Conservation (phyloP, 371 early-diverging fungal species). For the Circinella minor region DNA sequence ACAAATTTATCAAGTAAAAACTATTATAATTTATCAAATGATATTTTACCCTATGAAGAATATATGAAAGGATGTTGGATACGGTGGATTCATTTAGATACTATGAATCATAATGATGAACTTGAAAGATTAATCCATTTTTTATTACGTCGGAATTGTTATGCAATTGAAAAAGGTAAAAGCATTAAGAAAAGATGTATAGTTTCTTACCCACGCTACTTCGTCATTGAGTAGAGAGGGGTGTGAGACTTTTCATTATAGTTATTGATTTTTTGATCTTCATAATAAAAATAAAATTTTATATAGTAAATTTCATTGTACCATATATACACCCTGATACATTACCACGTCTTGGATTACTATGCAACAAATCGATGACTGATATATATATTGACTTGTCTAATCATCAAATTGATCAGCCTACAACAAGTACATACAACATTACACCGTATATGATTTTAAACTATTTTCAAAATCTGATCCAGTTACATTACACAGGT, state of each 20-base stretch:
- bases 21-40: not conserved
- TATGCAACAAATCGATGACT: not conserved
- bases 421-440: not conserved
- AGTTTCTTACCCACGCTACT: no score
- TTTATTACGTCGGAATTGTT: not conserved
- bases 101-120: not conserved
- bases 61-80: not conserved
- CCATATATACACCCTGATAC: not conserved
- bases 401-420: not conserved
- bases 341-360: not conserved
- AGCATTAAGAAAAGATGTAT: no score
- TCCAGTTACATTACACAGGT: not conserved
- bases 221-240: no score
- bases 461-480: not conserved
- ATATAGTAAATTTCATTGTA: no score
- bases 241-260: no score
- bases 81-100: not conserved
- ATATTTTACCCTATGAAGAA: not conserved
- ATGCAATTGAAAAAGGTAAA: not conserved
- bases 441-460: not conserved
- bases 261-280: no score
- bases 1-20: not conserved
- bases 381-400: not conserved
- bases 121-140: not conserved
- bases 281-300: no score